phyloP scores from a whole-genome alignment of 495 filamentous ascomycete genomes.

The Evansstolkia leycettana region DNA sequence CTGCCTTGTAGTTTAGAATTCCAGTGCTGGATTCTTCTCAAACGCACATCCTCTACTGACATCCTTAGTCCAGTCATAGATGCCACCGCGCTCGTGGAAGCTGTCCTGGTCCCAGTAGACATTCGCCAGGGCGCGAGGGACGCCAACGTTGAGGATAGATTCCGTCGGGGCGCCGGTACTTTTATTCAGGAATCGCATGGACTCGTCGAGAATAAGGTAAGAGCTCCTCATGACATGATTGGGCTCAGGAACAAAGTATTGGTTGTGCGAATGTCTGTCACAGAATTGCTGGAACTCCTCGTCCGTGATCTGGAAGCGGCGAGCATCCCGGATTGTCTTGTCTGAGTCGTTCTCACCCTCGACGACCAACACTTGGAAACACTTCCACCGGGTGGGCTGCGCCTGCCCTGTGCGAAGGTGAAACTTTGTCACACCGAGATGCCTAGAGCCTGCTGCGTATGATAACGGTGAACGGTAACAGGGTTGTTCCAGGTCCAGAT shows the following conservation, averaged over 20 bases:
- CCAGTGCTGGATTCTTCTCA: too few relatives aligned
- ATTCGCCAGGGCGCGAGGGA: conserved; percentile 32
- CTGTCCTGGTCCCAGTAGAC: conserved; percentile 38
- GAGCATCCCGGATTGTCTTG: conserved; percentile 30
- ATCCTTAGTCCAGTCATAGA: conserved; percentile 38
- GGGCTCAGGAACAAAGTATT: conserved; percentile 33
- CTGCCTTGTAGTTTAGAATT: too few relatives aligned
- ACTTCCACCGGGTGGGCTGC: conserved; percentile 46
- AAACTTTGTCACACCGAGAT: too few relatives aligned
- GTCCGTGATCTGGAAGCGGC: conserved; percentile 35
- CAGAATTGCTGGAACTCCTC: conserved; percentile 37
- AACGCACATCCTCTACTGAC: too few relatives aligned
- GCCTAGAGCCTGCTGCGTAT: too few relatives aligned
- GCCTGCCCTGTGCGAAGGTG: too few relatives aligned
- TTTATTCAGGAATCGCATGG: conserved; percentile 41
- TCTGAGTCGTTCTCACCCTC: conserved; percentile 40
- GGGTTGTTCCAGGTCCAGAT: too few relatives aligned
- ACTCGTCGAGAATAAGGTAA: conserved; percentile 44
- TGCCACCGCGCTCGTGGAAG: conserved; percentile 34
- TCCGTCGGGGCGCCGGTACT: conserved; percentile 22
- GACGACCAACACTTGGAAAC: conserved; percentile 45
- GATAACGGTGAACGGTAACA: too few relatives aligned
- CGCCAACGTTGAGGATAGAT: conserved; percentile 39
- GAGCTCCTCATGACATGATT: conserved; percentile 40
- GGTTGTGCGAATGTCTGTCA: conserved; percentile 27